These are phyloP conservation scores for Blastomyces percursus DNA, from an alignment of 2,329 filamentous ascomycete genomes.

Conservation along the genomic window DNA sequence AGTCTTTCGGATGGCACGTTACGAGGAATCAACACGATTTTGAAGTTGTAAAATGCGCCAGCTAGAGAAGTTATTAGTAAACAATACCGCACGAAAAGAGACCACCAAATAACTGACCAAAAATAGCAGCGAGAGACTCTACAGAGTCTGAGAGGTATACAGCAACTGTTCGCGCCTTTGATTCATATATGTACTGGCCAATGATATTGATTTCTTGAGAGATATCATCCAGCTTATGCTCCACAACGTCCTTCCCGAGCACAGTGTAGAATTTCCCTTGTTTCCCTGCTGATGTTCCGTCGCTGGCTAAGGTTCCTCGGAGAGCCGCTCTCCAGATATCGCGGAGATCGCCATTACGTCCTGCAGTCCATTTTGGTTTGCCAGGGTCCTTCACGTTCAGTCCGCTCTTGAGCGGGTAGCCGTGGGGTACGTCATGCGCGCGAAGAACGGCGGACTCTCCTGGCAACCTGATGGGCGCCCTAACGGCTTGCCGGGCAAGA, in stretches of 20 bases:
- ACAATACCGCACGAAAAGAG: not conserved
- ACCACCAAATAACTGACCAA: conserved; percentile 41
- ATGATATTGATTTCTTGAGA: conserved; percentile 81
- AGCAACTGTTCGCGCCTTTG: conserved; percentile 61
- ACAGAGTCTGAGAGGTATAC: conserved; percentile 89
- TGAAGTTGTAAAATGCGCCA: conserved; percentile 79
- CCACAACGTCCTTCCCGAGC: conserved; percentile 60
- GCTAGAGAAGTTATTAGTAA: conserved; percentile 39
- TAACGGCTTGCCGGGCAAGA: conserved; percentile 69
- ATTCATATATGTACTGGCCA: conserved; percentile 63
- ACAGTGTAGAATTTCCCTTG: conserved; percentile 66
- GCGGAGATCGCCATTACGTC: conserved; percentile 77
- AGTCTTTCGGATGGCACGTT: conserved; percentile 60
- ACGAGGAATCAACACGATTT: conserved; percentile 74
- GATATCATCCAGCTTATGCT: conserved; percentile 61
- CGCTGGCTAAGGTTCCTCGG: conserved; percentile 51
- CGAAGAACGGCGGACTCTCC: conserved; percentile 80
- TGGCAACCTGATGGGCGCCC: conserved; percentile 67
- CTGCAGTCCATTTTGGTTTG: conserved; percentile 69
- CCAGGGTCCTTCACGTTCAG: conserved; percentile 72
- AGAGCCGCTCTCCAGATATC: conserved; percentile 77
- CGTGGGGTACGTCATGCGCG: conserved; percentile 73
- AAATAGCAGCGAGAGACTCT: conserved; percentile 70
- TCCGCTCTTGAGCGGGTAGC: conserved; percentile 65
- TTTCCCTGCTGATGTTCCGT: conserved; percentile 50